Base-by-base conservation (phyloP, 805 yeast genomes). In the Cyberlindnera subsufficiens region DNA sequence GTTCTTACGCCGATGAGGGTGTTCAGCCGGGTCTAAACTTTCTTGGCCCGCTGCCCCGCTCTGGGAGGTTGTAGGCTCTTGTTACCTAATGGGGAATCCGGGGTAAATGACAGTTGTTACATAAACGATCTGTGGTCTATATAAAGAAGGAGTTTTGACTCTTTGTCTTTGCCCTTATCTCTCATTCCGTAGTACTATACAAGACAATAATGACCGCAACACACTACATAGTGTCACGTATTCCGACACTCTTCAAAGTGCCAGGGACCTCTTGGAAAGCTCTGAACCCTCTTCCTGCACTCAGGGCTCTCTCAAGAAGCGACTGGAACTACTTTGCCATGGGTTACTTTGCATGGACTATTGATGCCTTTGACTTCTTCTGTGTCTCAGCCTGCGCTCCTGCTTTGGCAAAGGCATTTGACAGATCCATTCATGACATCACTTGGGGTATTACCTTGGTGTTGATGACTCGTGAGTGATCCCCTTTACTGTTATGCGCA, bases 391-490 rank as follows among this genome's bases (percentile, higher is more conserved):
- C 80, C 38, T 73, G 78, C 42, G 80, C 75, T 3, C 44, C 72
- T 1, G 59, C 66, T 3, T 67, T 83, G 40, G 82, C 86, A 27
- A 52, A 58, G 32, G 55, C 72, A 3, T 71, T 82, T 40, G 66
- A 65, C 35, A 65, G 61, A 8, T 42, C 67, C 1, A 69, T 75
- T 20, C 65, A 68, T 19, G 74, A 72, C 38, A 69, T 83, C 51
- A 77, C 87, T 10, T 82, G 86, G 86, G 89, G 87, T 38, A 73
- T 83, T 49, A 80, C 87, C 11, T 66, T 81, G 47, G 88, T 81
- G 37, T 70, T 82, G 25, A 82, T 82, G 86, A 67, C 81, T 41
- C 70, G 88, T 22, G 11, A 22, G 27, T 43, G 11, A 10, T 9
- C 27, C 27, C 10, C 11, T 22, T 9, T 6, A 22, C 27, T 11